Evolutionary conservation across 352 stramenopile species (phyloP), one percentile per base, ranked within the genome.

Genomic region (Phytopythium boreale): DNA sequence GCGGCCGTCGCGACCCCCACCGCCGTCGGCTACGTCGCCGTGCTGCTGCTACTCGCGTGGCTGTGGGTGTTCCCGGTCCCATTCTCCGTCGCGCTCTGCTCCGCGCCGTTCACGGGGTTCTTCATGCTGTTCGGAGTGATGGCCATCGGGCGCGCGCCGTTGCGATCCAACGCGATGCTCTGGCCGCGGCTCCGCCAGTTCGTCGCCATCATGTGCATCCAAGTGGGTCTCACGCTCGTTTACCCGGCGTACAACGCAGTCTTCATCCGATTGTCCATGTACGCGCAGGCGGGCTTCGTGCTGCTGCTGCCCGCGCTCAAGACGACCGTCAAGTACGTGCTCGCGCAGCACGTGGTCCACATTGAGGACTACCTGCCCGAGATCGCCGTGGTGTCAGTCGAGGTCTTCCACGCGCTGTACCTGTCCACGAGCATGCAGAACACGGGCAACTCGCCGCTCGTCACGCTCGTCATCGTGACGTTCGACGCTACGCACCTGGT

Each of bases 101-200:
- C 53, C 15, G 34, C 36, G n/a, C 55, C 55, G 22, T 61, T 61
- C 55, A 22, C 22, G 20, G 12, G n/a, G 11, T 22, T 61, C 55
- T 61, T 61, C 34, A 50, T 61, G 55, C 24, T 47, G 15, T 47
- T 61, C 19, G n/a, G n/a, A 3, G 14, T 4, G 37, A 20, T 61
- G 55, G 55, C 37, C 6, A 37, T 47, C 10, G 14, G 55, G 10
- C 19, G 20, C 8, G 20, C 20, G 2, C 55, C 39, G 20, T 8
- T 34, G 10, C 29, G 24, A 66, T 63, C 14, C 52, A 68, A 14
- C 62, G 56, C 34, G 24, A 11, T 27, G 39, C 12, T 67, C 6
- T 51, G 63, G 3, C 68, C 56, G 17, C 63, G 71, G 61, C 17
- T 68, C 43, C 49, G 63, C 2, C 56, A 74, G 24, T 46, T 57